Base-by-base conservation (phyloP, 73 alveolate genomes). In the Paramecium pentaurelia region DNA sequence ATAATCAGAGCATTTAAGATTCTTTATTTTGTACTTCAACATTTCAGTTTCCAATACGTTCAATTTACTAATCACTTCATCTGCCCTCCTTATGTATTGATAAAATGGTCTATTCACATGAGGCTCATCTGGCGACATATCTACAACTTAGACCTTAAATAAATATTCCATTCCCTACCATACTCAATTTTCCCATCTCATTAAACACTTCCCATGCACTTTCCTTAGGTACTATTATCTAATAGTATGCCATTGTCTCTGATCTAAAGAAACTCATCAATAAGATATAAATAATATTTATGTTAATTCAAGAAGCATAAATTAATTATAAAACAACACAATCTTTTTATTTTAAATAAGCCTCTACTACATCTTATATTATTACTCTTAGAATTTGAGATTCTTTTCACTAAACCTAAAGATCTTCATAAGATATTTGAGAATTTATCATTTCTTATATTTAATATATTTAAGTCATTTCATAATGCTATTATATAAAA, bases 191-290 rank as follows among this genome's bases (percentile, higher is more conserved):
- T 44, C 99, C 99, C 77, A 98, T 71, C 86, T 97, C 98, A 91
- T 97, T 96, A 89, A 97, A 92, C 32, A 97, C 94, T 45, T 97
- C 99, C 93, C 96, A 95, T 9, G 98, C 99, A 44, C 96, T 94
- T 75, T 98, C 99, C 87, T 95, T 95, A 34, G 98, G 97, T 30
- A 98, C 95, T 30, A 96, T 92, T 37, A 98, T 92, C 96, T 97
- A 96, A 93, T 95, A 97, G 73, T 97, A 98, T 49, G 95, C 80
- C 99, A 98, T 98, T 68, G 93, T 95, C 86, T 98, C 99, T 30
- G 99, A 96, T 83, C 99, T 92, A 44, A 96, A 49, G 85, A 96
- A 60, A 71, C 97, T 95, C 99, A 96, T 95, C 28, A 37, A 73
- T 73, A 73, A 64, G 84, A 64, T 64, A 64, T 64, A 54, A 54